Evolutionary conservation across 2,329 filamentous ascomycete genomes (phyloP).

Genomic region (Dryadomyces quercivorus): DNA sequence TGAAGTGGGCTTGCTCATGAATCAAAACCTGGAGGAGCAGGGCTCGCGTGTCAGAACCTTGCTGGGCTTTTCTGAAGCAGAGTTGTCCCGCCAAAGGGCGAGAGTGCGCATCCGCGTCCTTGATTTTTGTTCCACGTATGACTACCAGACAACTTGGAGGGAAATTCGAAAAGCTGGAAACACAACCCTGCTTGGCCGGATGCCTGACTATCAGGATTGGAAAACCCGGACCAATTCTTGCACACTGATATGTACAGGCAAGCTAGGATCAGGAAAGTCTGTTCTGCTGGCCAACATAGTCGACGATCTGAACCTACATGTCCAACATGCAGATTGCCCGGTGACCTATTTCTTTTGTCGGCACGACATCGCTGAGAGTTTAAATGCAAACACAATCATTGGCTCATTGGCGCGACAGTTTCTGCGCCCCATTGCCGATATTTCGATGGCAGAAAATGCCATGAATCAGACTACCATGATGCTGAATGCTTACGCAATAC

Average conservation of each 20-base stretch:
- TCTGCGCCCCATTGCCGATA: neutral
- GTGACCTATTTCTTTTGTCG: neutral
- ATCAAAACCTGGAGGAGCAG: neutral
- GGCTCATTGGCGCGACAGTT: neutral
- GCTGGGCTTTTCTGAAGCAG: neutral
- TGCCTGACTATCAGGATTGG: neutral
- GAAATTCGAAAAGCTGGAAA: neutral
- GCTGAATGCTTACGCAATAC: too few species aligned
- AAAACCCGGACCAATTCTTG: neutral
- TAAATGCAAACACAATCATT: neutral
- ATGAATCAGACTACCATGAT: too few species aligned
- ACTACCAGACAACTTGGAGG: neutral
- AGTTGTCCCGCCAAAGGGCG: neutral
- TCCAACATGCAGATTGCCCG: neutral
- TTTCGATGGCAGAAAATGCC: too few species aligned
- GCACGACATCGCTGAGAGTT: neutral
- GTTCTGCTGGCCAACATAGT: neutral
- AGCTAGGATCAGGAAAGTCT: neutral
- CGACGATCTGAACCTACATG: neutral
- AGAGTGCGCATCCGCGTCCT: neutral
- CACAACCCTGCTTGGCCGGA: neutral
- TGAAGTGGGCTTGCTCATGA: neutral
- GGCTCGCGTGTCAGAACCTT: neutral
- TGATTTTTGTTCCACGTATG: neutral
- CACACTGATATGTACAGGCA: neutral